Evolutionary conservation across 2,329 filamentous ascomycete species (phyloP).

Genomic region (Clonostachys rosea): DNA sequence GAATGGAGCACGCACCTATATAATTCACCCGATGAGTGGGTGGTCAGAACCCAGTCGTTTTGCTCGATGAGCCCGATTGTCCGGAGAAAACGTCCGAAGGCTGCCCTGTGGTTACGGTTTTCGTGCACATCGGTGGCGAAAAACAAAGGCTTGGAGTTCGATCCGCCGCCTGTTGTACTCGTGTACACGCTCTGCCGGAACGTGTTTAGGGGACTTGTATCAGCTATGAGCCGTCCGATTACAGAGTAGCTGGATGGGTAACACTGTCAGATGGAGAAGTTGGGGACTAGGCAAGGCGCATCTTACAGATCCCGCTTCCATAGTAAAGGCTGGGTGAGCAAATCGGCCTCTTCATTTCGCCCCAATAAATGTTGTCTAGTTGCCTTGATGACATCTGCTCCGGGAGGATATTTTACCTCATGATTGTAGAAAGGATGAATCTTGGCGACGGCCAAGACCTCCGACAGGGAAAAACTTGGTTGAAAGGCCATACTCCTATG

Average conservation of each 20-base stretch:
- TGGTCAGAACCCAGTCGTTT: constrained; percentile 31
- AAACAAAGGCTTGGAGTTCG: constrained; percentile 21
- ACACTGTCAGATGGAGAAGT: too few relatives aligned
- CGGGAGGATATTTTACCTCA: background rate
- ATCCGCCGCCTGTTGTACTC: constrained; percentile 33
- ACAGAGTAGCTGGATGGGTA: constrained; percentile 18
- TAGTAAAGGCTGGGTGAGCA: constrained; percentile 9
- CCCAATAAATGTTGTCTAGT: background rate
- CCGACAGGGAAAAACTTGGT: background rate
- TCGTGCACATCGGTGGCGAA: constrained; percentile 32
- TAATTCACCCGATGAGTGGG: constrained; percentile 24
- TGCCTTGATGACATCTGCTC: background rate
- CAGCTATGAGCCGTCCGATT: constrained; percentile 25
- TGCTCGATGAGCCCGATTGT: constrained; percentile 18
- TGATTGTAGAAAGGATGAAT: background rate
- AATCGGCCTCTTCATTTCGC: background rate
- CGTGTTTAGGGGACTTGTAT: constrained; percentile 21
- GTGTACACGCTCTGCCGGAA: constrained; percentile 30
- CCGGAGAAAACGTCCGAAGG: constrained; percentile 22
- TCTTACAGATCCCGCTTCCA: constrained; percentile 14
- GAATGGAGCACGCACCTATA: constrained; percentile 23
- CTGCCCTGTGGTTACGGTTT: constrained; percentile 30
- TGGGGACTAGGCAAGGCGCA: too few relatives aligned
- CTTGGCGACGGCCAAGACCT: background rate
- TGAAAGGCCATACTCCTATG: too few relatives aligned